phyloP scores from a whole-genome alignment of 768 basidiomycete genomes.

The Tricholoma furcatifolium region DNA sequence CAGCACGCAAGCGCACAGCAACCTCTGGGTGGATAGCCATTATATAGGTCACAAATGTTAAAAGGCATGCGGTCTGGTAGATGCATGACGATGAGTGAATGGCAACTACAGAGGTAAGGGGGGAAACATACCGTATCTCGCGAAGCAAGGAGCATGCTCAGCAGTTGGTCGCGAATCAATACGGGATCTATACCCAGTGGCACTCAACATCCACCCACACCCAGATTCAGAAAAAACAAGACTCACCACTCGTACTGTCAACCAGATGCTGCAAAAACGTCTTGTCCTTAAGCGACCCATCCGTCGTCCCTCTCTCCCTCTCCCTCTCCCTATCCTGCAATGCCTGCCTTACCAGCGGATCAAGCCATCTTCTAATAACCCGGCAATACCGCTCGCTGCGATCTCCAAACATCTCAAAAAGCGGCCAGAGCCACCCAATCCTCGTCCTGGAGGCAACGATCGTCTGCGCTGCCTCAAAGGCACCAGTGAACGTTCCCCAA shows the following conservation, averaged over 20 bases:
- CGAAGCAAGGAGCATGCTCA: constrained; percentile 75
- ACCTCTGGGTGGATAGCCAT: constrained; percentile 65
- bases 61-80: constrained; percentile 65
- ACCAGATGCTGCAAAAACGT: constrained; percentile 69
- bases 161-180: constrained; percentile 72
- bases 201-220: constrained; percentile 2
- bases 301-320: constrained; percentile 35
- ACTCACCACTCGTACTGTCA: constrained; percentile 60
- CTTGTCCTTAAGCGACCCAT: constrained; percentile 44
- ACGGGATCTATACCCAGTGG: constrained; percentile 47
- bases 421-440: constrained; percentile 57
- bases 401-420: constrained; percentile 59
- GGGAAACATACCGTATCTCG: constrained; percentile 64
- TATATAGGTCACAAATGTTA: constrained; percentile 72
- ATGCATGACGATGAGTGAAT: no score
- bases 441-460: constrained; percentile 48
- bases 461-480: constrained; percentile 58
- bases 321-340: constrained; percentile 44
- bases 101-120: neutral
- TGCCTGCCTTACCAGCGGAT: constrained; percentile 59
- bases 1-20: constrained; percentile 49
- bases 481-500: constrained; percentile 61
- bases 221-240: neutral
- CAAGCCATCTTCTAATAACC: constrained; percentile 57
- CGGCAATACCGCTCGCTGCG: constrained; percentile 45